Base-by-base conservation (phyloP, 208 protist genomes). In the Crithidia fasciculata region DNA sequence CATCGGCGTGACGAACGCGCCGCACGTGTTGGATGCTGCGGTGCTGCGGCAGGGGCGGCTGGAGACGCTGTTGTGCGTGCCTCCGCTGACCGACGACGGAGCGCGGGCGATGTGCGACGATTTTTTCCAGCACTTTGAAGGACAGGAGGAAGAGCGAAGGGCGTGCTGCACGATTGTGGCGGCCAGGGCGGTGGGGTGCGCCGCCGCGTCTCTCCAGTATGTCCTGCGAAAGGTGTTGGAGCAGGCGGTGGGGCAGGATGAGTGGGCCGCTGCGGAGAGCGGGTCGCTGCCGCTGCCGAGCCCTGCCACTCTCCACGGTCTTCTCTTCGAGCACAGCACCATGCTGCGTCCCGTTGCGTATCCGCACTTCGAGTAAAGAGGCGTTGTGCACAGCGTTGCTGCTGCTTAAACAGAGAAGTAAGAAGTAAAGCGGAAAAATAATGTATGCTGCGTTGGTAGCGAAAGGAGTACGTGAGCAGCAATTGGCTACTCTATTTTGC, bases 11-110 rank as follows among this genome's bases (percentile, higher is more conserved):
- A 96, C 93, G 0, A 96, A 88, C 69, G 73, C 79, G 37, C 89
- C 91, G 39, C 63, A 82, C n/a, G 83, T 88, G 60, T 76, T 98
- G 45, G 98, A 99, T 74, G 63, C 76, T 59, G 99, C 99, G 4
- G 86, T 99, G 19, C 79, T 99, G 16, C 94, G 99, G 12, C 98
- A 99, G 41, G 98, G 99, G 7, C 80, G 94, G 15, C 83, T 98
- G 50, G 94, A 98, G 68, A 95, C 90, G 3, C 39, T 95, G 18
- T 37, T 96, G 36, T 67, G 70, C 57, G 81, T 96, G 2, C 88
- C 90, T 18, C 84, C 88, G 40, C 85, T 96, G 28, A 84, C 78
- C 1, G 47, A 71, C 16, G 70, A 72, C 2, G 87, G 84, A 2
- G 88, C 86, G 16, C 45, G 45, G 39, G 80, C 72, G 9, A 92